Base-by-base conservation (phyloP, 192 early-diverging fungal genomes). In the Chytriomyces confervae region DNA sequence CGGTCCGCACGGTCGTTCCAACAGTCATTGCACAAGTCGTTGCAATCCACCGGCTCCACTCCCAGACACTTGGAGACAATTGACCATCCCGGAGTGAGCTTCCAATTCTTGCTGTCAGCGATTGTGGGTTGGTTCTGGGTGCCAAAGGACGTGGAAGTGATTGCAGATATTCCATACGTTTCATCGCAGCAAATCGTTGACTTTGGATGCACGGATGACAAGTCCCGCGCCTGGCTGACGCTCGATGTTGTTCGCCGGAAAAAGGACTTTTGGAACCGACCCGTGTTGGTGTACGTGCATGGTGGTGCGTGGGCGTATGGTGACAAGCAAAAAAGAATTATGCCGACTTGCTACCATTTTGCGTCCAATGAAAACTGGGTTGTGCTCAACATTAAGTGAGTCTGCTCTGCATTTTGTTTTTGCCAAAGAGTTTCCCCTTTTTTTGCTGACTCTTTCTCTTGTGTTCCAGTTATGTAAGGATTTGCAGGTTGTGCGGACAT, bases 221-320 rank as follows among this genome's bases (percentile, higher is more conserved):
- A 57, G 3, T 57, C 20, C 3, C 53, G 20, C 16, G 16, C 16
- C 20, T 57, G 53, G 53, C 5, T n/a, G 16, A 57, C 66, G 66
- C 78, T 79, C n/a, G 78, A 79, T 49, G 57, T 79, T 13, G 8
- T 79, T 13, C 70, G 78, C 49, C 18, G 49, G 49, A 61, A 75
- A 20, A 67, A 24, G 18, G 78, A 72, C 16, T 75, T 43, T 46
- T 16, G 47, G 29, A 79, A 79, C 53, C 78, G 78, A 8, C 78
- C 78, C 9, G 44, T 79, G 50, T 61, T 79, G 13, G 16, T 78
- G 5, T 66, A 75, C 72, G 48, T 77, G n/a, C 80, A 92, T 82
- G 92, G 92, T 48, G 91, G 91, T 27, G 85, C 85, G 20, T 93
- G 91, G 91, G 80, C 80, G 36, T 51, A 74, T n/a, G 90, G 90